A percentile compares a stretch with the other conserved stretches of the same genome.
Evolutionary conservation across 2,329 filamentous ascomycete species (phyloP).

Genomic region (Sordariomycetes sp.): DNA sequence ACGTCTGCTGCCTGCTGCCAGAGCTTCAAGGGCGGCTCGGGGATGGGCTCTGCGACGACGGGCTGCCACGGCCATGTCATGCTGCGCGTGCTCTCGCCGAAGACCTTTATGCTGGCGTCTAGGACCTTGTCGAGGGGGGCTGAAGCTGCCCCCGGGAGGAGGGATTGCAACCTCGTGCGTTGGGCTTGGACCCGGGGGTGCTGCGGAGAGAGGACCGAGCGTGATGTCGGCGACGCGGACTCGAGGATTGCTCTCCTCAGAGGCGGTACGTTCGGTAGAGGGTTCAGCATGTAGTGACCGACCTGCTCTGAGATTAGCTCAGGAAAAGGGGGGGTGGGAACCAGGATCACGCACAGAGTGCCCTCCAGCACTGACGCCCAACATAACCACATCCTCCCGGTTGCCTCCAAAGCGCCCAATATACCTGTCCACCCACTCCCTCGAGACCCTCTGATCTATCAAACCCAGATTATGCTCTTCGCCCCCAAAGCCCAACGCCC

Average conservation of each 20-base stretch:
- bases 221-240: conserved; percentile 46
- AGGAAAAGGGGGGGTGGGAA: conserved; percentile 7
- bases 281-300: conserved; percentile 56
- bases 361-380: conserved; percentile 53
- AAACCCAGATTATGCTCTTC: conserved; percentile 54
- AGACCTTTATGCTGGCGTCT: conserved; percentile 34
- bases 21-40: conserved; percentile 46
- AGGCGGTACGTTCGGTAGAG: conserved; percentile 30
- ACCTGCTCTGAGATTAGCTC: conserved; percentile 30
- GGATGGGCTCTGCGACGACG: conserved; percentile 54
- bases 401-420: conserved; percentile 53
- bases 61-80: conserved; percentile 58
- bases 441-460: conserved; percentile 48
- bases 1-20: conserved; percentile 47
- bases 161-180: conserved; percentile 33
- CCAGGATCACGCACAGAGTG: conserved; percentile 41
- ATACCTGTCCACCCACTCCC: conserved; percentile 53
- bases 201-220: conserved; percentile 39
- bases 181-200: conserved; percentile 51
- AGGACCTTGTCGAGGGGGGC: conserved; percentile 34
- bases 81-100: conserved; percentile 27
- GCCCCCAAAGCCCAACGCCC: conserved; percentile 55
- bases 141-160: neutral
- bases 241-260: conserved; percentile 48
- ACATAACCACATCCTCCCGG: conserved; percentile 45